phyloP scores from a whole-genome alignment of 768 basidiomycete genomes.

The Hericium coralloides region DNA sequence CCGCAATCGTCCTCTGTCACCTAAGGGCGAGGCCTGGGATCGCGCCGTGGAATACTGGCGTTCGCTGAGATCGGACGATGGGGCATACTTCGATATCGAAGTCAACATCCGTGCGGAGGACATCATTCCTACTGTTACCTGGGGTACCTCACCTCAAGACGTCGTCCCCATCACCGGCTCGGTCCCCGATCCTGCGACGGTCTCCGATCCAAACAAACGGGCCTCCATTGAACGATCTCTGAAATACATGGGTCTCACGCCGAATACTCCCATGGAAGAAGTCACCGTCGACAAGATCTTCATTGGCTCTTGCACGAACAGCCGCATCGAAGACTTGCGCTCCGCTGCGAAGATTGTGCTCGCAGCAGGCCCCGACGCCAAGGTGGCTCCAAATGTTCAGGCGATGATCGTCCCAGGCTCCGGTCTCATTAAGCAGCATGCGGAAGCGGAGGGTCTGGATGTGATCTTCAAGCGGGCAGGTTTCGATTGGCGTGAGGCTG shows the following conservation, averaged over 20 bases:
- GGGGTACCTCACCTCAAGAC: constrained; percentile 61
- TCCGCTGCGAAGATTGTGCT: constrained; percentile 49
- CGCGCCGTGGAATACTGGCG: constrained; percentile 52
- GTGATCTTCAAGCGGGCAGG: constrained; percentile 55
- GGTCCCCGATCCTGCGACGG: constrained; percentile 43
- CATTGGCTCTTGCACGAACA: constrained; percentile 62
- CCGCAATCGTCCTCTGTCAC: constrained; percentile 47
- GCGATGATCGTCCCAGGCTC: constrained; percentile 67
- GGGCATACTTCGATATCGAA: constrained; percentile 49
- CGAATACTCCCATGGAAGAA: constrained; percentile 46
- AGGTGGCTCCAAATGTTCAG: constrained; percentile 41
- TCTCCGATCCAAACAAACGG: constrained; percentile 36
- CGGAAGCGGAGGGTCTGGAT: constrained; percentile 56
- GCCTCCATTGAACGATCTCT: constrained; percentile 42
- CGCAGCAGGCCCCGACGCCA: constrained; percentile 39
- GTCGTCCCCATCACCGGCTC: constrained; percentile 47
- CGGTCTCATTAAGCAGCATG: constrained; percentile 56
- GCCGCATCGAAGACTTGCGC: constrained; percentile 57
- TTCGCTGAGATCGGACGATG: constrained; percentile 44
- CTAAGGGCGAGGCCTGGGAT: constrained; percentile 52
- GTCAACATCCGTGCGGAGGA: constrained; percentile 51
- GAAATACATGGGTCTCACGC: constrained; percentile 51
- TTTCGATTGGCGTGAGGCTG: constrained; percentile 63
- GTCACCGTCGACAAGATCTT: constrained; percentile 58
- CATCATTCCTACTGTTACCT: constrained; percentile 55